Evolutionary conservation across 345 rosid genomes (phyloP).

Genomic region (Citrus medica): DNA sequence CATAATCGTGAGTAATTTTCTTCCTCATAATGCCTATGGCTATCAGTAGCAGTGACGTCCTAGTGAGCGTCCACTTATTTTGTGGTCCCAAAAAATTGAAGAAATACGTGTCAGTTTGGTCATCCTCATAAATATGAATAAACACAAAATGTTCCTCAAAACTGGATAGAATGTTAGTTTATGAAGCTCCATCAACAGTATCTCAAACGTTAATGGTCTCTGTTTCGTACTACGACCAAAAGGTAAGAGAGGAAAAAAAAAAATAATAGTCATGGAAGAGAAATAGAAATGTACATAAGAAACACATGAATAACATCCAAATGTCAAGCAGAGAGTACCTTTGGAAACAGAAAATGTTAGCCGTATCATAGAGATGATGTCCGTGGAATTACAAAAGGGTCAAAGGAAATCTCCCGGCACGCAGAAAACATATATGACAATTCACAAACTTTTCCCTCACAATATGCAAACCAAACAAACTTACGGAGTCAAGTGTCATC

Average conservation of each 20-base stretch:
- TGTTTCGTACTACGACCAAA: background rate
- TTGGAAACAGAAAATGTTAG: conserved; percentile 24
- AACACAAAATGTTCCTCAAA: background rate
- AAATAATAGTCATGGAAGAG: background rate
- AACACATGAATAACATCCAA: conserved; percentile 6
- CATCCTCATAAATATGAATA: background rate
- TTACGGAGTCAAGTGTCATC: background rate
- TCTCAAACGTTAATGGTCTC: background rate
- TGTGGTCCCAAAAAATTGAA: background rate
- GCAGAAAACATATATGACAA: conserved; percentile 23
- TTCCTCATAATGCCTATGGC: background rate
- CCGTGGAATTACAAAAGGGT: conserved; percentile 13
- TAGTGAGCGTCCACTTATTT: background rate
- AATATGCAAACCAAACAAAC: conserved; percentile 13
- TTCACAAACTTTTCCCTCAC: conserved; percentile 11
- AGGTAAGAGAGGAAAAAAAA: background rate
- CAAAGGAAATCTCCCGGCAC: conserved; percentile 20
- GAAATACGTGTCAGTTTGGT: background rate
- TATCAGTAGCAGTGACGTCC: background rate
- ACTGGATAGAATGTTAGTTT: background rate
- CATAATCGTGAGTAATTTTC: background rate
- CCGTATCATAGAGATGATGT: conserved; percentile 2
- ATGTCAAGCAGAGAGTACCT: conserved; percentile 5
- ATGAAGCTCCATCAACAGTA: background rate
- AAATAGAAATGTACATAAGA: background rate